phyloP scores from a whole-genome alignment of 345 rosid genomes.

The Geranium brycei region DNA sequence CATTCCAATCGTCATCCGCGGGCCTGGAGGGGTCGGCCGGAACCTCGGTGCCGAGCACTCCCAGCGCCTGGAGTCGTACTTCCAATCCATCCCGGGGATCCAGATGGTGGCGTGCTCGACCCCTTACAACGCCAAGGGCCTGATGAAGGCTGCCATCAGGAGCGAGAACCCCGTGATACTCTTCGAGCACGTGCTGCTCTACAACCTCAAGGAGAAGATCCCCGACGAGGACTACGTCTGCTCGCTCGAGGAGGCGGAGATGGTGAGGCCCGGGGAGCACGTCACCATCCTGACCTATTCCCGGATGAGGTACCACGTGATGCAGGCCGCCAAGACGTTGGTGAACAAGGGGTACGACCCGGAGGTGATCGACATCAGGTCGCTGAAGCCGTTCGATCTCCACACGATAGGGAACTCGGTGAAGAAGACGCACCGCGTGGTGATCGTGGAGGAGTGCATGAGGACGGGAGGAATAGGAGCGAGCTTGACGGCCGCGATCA shows the following conservation, averaged over 20 bases:
- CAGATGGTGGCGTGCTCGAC: slow-evolving; percentile 99
- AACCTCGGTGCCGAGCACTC: slow-evolving; percentile 98
- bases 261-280: slow-evolving; percentile 92
- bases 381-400: slow-evolving; percentile 83
- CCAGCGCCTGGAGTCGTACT: slow-evolving; percentile 88
- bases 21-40: slow-evolving; percentile 98
- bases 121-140: slow-evolving; percentile 95
- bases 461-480: slow-evolving; percentile 95
- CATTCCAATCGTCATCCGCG: slow-evolving; percentile 81
- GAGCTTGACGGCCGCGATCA: slow-evolving; percentile 79
- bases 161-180: slow-evolving; percentile 95
- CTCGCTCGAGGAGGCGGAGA: slow-evolving; percentile 90
- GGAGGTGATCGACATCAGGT: slow-evolving; percentile 87
- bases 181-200: slow-evolving; percentile 89
- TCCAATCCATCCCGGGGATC: slow-evolving; percentile 96
- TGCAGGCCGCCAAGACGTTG: slow-evolving; percentile 88
- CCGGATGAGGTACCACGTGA: slow-evolving; percentile 90
- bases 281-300: slow-evolving; percentile 83
- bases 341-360: slow-evolving; percentile 94
- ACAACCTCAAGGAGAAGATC: slow-evolving; percentile 91
- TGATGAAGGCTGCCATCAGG: slow-evolving; percentile 97
- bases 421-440: slow-evolving; percentile 80
- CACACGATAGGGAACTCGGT: slow-evolving; percentile 79
- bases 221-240: slow-evolving; percentile 83
- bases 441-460: slow-evolving; percentile 97